Base-by-base conservation (phyloP, 495 filamentous ascomycete genomes). In the Terfezia claveryi region DNA sequence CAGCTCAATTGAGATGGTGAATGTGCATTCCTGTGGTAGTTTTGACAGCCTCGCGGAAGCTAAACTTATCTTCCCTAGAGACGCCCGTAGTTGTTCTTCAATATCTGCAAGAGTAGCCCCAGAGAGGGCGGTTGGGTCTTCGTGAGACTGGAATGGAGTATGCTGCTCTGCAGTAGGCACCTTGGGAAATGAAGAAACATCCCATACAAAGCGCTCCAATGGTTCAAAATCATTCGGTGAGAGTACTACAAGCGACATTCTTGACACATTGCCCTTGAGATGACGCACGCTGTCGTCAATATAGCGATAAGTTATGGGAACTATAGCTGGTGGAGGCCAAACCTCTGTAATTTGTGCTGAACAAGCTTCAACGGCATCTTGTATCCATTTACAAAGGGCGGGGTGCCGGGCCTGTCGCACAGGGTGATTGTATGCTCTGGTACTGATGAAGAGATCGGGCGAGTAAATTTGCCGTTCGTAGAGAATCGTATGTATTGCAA, bases 401-500 rank as follows among this genome's bases (percentile, higher is more conserved):
- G 91, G 87, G 66, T 96, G 87, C 57, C 91, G 81, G 58, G 76
- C 85, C 68, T 95, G 88, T 61, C 85, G 80, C 41, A 94, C 83
- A 27, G 87, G 80, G 57, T 84, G 82, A 68, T 93, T 91, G 75
- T 87, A 95, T 60, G 82, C 85, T 57, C 81, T 79, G 17, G 82
- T 80, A 38, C 80, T 76, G 55, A 92, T 74, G 70, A 96, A 96
- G 50, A 87, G 83, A 23, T 75, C 67, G 53, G 71, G 68, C 0
- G 89, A 87, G 67, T 98, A 98, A 66, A 96, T 78, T 57, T 68
- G 66, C 56, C 91, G 83, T 58, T 88, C 78, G 70, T 85, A 92
- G 58, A 98, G 79, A 64, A 96, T 85, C 61, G 89, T 91, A 72
- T 98, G 91, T 64, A 89, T 83, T 59, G 84, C 80, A 46, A 91